Base-by-base conservation (phyloP, 352 stramenopile genomes). In the Phytophthora pseudosyringae region DNA sequence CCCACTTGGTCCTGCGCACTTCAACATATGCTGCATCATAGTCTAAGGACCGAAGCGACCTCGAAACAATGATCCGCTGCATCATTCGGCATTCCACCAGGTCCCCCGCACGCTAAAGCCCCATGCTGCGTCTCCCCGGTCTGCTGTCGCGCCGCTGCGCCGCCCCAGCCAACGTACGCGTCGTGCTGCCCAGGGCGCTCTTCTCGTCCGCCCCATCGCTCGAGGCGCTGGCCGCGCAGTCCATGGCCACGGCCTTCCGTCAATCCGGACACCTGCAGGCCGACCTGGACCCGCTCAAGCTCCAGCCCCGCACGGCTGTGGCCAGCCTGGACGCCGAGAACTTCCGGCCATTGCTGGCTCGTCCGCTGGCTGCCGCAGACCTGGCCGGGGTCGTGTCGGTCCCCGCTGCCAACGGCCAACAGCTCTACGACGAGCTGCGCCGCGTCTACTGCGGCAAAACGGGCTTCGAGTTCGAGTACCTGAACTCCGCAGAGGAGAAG, bases 381-480 rank as follows among this genome's bases (percentile, higher is more conserved):
- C 39, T 83, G 38, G 33, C 9, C 0, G 54, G 35, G 4, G 59
- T 76, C 16, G 51, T 81, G 18, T 68, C 76, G 1, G 28, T 75
- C 4, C 21, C 66, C 13, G 68, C 56, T 1, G 26, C 59, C 8
- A 81, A 58, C 15, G 80, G 81, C 9, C 69, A 88, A 33, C 64
- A 78, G 32, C 65, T 86, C 31, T 93, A 90, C 67, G 76, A 89
- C 11, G 67, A 85, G 40, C 57, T 95, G 31, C 73, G 79, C 18
- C 59, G 64, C 12, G 67, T 75, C 16, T 96, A 96, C 64, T 93
- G 83, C 62, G 79, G 86, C 29, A 90, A 91, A 64, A 88, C 91
- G 10, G 86, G 87, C 29, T 89, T 88, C 55, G 86, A 96, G 72
- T 93, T 93, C 61, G 74, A 90, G 73, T 75, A 95, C 64, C 36